A percentile compares a stretch with the other conserved stretches of the same genome.
These are phyloP conservation scores for Curvularia spicifera DNA, from an alignment of 2,329 filamentous ascomycete genomes.

Conservation along the genomic window DNA sequence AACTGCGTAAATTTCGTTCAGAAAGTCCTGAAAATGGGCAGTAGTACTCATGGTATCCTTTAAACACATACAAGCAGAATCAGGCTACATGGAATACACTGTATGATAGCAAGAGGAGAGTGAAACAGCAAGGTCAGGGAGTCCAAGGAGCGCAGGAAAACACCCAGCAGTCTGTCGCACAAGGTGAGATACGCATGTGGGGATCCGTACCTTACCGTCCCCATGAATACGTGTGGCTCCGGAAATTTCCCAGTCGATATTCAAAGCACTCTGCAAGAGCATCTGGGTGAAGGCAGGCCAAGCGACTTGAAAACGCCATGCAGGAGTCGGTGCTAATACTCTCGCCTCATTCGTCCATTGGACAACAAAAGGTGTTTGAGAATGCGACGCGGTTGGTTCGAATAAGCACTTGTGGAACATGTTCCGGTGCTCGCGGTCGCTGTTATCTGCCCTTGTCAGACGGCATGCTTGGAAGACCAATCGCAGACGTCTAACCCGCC, in stretches of 20 bases:
- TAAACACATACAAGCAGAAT: no score
- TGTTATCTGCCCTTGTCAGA: not conserved
- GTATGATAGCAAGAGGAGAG: not conserved
- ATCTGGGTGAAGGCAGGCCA: not conserved
- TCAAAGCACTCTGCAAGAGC: not conserved
- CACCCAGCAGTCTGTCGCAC: not conserved
- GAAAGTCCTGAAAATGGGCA: no score
- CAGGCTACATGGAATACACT: no score
- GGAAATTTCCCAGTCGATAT: not conserved
- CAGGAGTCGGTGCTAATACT: not conserved
- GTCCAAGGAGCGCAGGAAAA: no score
- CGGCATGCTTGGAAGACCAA: not conserved
- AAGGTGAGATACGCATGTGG: not conserved
- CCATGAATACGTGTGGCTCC: not conserved
- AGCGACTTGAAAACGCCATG: not conserved
- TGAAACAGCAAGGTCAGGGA: not conserved
- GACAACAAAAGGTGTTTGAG: not conserved
- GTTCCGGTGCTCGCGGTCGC: not conserved
- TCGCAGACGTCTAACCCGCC: not conserved
- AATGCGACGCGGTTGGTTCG: not conserved
- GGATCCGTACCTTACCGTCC: not conserved
- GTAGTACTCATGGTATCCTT: no score
- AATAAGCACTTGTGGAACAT: not conserved
- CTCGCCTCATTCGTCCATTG: not conserved
- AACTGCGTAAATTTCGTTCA: no score